Conservation (phyloP, 2,329 filamentous ascomycete genomes). For the Pestalotiopsis sp. region DNA sequence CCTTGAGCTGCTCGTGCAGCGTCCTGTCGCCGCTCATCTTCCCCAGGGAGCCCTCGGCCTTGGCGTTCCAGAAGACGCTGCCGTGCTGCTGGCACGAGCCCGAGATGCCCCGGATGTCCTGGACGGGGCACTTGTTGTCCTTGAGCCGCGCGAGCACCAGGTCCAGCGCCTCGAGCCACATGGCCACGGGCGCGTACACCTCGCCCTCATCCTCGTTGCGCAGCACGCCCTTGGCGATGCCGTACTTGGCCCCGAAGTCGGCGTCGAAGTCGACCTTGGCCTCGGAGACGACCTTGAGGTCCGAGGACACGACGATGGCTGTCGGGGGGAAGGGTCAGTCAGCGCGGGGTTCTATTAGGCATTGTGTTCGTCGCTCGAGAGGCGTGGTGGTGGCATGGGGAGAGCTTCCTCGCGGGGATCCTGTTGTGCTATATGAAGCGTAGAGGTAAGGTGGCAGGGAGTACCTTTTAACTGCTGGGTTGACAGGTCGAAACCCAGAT, state of each 20-base stretch:
- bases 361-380: background rate
- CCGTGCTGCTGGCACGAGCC: constrained; percentile 97
- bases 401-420: background rate
- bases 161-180: constrained; percentile 94
- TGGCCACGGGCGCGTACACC: constrained; percentile 88
- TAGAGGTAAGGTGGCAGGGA: constrained; percentile 6
- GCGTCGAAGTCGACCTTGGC: constrained; percentile 95
- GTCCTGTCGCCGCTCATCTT: constrained; percentile 61
- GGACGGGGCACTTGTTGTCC: constrained; percentile 71
- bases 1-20: constrained; percentile 72
- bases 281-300: constrained; percentile 78
- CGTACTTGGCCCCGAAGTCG: constrained; percentile 74
- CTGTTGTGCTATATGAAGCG: background rate
- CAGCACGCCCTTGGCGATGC: constrained; percentile 84
- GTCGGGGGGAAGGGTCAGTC: constrained; percentile 6
- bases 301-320: constrained; percentile 83
- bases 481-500: constrained; percentile 92
- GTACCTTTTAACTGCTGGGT: constrained; percentile 94
- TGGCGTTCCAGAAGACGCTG: constrained; percentile 86
- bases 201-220: constrained; percentile 82
- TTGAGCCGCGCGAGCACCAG: constrained; percentile 77
- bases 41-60: constrained; percentile 67
- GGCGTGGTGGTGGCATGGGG: constrained; percentile 10
- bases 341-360: background rate
- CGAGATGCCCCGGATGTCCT: constrained; percentile 77